Evolutionary conservation across 768 basidiomycete species (phyloP).

Genomic region (Xerocomus brunneocitrinus): DNA sequence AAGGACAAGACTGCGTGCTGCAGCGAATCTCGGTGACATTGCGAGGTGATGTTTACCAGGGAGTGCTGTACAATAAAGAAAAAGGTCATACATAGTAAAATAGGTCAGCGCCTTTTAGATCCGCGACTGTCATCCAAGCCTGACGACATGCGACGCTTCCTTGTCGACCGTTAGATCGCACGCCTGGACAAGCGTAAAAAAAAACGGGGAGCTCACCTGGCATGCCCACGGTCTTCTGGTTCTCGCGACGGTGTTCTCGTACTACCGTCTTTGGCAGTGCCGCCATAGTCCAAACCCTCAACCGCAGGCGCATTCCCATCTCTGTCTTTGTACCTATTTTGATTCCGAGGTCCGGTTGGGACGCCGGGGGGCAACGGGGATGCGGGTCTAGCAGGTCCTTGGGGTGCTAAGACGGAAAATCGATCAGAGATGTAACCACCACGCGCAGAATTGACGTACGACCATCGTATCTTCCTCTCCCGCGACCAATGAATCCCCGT

Average conservation of each 20-base stretch:
- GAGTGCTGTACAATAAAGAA: slow-evolving; percentile 24
- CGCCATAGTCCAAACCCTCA: slow-evolving; percentile 86
- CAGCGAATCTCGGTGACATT: neutral
- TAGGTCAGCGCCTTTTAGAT: slow-evolving; percentile 63
- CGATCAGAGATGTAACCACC: slow-evolving; percentile 1
- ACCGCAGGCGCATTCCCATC: slow-evolving; percentile 82
- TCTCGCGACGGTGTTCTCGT: slow-evolving; percentile 59
- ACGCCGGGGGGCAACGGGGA: slow-evolving; percentile 85
- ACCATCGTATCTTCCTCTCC: slow-evolving; percentile 36
- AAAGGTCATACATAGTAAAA: slow-evolving; percentile 23
- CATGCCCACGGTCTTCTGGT: slow-evolving; percentile 60
- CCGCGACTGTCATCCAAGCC: slow-evolving; percentile 61
- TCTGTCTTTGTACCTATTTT: slow-evolving; percentile 87
- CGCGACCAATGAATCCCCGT: slow-evolving; percentile 38
- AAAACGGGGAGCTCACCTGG: slow-evolving; percentile 39
- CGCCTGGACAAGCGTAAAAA: neutral
- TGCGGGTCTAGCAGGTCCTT: slow-evolving; percentile 65
- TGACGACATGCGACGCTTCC: slow-evolving; percentile 75
- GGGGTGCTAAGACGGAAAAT: slow-evolving; percentile 30
- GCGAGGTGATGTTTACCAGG: slow-evolving; percentile 9
- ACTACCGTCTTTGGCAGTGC: slow-evolving; percentile 42
- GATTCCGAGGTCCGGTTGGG: slow-evolving; percentile 83
- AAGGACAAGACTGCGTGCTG: neutral
- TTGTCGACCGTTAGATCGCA: slow-evolving; percentile 25
- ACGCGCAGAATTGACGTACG: slow-evolving; percentile 29